These are phyloP conservation scores for Typha latifolia DNA, from an alignment of 176 grass and related monocot genomes.

Conservation along the genomic window DNA sequence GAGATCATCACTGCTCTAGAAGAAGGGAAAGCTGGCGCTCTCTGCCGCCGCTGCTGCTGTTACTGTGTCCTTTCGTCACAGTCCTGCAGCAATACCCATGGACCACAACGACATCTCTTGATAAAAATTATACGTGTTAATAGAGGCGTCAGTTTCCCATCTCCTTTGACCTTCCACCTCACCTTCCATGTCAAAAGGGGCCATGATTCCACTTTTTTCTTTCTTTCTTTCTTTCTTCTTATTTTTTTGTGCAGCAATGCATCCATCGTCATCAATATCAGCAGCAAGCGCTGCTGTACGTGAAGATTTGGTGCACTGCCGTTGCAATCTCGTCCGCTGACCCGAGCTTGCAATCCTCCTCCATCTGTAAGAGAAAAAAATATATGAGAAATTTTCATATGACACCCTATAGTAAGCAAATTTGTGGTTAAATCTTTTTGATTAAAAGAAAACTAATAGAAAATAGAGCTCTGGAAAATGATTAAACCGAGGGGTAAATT, in stretches of 20 bases:
- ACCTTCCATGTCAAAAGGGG: not conserved
- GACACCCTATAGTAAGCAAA: not conserved
- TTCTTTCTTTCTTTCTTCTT: not conserved
- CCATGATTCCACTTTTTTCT: not conserved
- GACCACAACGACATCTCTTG: not conserved
- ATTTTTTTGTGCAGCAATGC: not conserved
- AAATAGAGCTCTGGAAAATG: too few relatives aligned
- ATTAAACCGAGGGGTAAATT: too few relatives aligned
- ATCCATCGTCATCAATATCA: constrained; percentile 27
- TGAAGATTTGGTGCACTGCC: constrained; percentile 87
- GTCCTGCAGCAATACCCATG: not conserved
- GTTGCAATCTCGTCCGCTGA: constrained; percentile 92
- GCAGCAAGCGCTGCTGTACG: constrained; percentile 50
- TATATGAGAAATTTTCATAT: not conserved
- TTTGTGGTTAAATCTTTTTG: not conserved
- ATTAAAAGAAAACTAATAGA: not conserved
- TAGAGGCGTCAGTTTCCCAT: too few relatives aligned
- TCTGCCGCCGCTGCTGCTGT: not conserved
- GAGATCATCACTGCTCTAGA: not conserved
- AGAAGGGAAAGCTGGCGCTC: not conserved
- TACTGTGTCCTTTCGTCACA: not conserved
- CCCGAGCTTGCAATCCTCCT: constrained; percentile 78
- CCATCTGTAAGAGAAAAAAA: constrained; percentile 43
- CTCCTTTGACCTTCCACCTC: not conserved
- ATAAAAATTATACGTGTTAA: too few relatives aligned